Conservation (phyloP, 345 rosid species). For the Hirschfeldia incana region DNA sequence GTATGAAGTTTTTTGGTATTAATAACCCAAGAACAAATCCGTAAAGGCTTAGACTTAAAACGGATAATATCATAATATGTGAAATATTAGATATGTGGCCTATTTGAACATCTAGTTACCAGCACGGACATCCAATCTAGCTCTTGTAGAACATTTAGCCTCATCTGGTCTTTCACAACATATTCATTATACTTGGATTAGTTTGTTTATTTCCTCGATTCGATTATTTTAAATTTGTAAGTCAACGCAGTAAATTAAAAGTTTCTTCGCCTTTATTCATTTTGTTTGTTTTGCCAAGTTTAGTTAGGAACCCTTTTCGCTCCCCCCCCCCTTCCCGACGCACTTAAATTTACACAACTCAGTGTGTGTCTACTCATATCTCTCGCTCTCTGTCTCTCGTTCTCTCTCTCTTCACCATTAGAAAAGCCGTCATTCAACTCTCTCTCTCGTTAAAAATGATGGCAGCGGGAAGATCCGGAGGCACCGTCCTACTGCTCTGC, state of each 20-base stretch:
- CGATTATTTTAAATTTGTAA: background rate
- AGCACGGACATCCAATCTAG: too few species aligned
- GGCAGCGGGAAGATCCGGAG: slow-evolving; percentile 30
- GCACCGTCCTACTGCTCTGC: slow-evolving; percentile 31
- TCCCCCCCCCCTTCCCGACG: background rate
- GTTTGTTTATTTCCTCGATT: background rate
- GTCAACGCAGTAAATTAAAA: slow-evolving; percentile 26
- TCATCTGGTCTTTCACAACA: too few species aligned
- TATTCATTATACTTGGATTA: background rate
- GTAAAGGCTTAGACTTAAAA: too few species aligned
- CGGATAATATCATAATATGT: too few species aligned
- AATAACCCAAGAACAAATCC: too few species aligned
- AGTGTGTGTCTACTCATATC: slow-evolving; percentile 12
- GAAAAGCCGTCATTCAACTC: background rate
- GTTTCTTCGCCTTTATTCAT: background rate
- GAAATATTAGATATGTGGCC: too few species aligned
- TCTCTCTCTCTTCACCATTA: slow-evolving; percentile 17
- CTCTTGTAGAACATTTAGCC: too few species aligned
- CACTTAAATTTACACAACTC: slow-evolving; percentile 28
- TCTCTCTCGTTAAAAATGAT: slow-evolving; percentile 6
- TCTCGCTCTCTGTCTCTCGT: background rate
- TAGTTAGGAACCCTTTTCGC: background rate
- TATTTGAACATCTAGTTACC: too few species aligned
- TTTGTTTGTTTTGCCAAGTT: background rate
- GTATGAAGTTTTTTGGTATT: too few species aligned